Evolutionary conservation across 2,329 filamentous ascomycete genomes (phyloP), one percentile per base, ranked within the genome.

Genomic region (Aureobasidium leucospermi): DNA sequence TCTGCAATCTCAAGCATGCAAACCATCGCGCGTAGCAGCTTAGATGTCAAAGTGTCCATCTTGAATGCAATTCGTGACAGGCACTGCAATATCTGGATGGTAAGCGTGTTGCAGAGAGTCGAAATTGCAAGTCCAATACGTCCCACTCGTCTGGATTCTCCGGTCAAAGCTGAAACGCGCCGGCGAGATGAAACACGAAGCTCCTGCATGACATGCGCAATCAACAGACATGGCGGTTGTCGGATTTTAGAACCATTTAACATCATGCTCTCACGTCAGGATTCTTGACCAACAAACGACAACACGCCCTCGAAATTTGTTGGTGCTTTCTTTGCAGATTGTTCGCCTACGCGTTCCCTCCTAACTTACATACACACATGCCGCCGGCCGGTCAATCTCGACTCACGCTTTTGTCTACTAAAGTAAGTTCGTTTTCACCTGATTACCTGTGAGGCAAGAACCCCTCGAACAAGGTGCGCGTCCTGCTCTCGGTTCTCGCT

Each of bases 161-260:
- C n/a, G 39, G 51, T 43, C 9, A 42, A 53, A 53, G 36, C 51
- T 53, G 51, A 53, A 53, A 53, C 51, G n/a, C 51, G 51, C 51
- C 51, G n/a, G 23, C 29, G 29, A 53, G 23, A 34, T 53, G 51
- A 53, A 53, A 53, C 51, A 43, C 51, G 51, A 43, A 53, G 38
- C 36, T 42, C 51, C 51, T 52, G 48, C 48, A 52, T 52, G 48
- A 53, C 39, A 43, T 43, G 51, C n/a, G 38, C 29, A 42, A 42
- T 42, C 39, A 42, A 15, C 39, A 42, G 39, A 23, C 28, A 32
- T 43, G 38, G 51, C 51, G 51, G 51, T 38, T 53, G 51, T 53
- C 51, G 51, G 4, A 41, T 29, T 36, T 41, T 34, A 19, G 28
- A n/a, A 43, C 39, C 36, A 53, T 53, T 34, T 53, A 53, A 13